Evolutionary conservation across 208 protist species (phyloP), one percentile per base, ranked within the genome.

Genomic region (Leishmania major): DNA sequence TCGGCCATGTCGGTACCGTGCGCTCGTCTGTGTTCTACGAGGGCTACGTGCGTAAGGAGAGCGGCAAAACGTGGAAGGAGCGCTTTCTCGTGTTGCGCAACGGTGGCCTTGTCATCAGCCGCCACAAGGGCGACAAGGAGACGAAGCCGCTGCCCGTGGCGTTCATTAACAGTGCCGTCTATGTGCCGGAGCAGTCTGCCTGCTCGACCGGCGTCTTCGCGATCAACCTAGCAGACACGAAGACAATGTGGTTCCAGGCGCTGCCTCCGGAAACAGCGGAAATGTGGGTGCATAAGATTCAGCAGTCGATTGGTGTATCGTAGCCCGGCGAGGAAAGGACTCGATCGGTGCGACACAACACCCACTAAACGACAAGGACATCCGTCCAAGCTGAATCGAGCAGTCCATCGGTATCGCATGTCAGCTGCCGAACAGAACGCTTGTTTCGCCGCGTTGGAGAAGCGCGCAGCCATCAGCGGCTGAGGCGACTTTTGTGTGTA

Each of bases 201-300:
- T 80, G 87, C 72, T 91, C 92, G 53, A 87, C 90, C 17, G 92
- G 86, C 53, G 92, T 95, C 28, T 94, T 95, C 73, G 90, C 92
- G 3, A 92, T 95, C 79, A 93, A 94, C 77, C 81, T 92, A 49
- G 90, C 83, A 17, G 92, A 91, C 57, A 80, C 84, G 1, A 93
- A 94, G 84, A 91, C 89, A n/a, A 92, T 92, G 84, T 95, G 92
- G 92, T 94, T 95, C 69, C 92, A 94, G 82, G 92, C 88, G 19
- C 88, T 85, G 60, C 85, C 85, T 31, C 83, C 82, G 19, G 88
- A 87, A 78, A 89, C 71, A 66, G 83, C 78, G n/a, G 86, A 77
- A 35, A 88, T 75, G 82, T 93, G 90, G 88, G 84, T 91, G 31
- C 88, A 90, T 77, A 89, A 88, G 69, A 89, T 93, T 60, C 88